Conservation (phyloP, 129 eudicot genomes). For the Centaurea solstitialis region DNA sequence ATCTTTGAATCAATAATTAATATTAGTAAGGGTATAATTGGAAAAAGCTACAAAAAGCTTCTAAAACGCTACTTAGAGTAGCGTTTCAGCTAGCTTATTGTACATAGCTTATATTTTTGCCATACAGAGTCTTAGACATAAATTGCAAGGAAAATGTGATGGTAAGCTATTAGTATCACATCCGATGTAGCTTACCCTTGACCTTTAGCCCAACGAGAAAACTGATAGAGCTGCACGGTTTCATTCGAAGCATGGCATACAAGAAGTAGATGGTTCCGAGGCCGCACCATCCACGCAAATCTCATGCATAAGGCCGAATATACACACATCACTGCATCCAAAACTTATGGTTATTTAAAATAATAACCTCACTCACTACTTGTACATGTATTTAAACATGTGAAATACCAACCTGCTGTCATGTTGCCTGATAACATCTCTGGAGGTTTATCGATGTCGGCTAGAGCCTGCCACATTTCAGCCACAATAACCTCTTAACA, state of each 20-base stretch:
- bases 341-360: conserved; percentile 10
- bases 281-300: conserved; percentile 99
- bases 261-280: conserved; percentile 87
- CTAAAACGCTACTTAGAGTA: too few relatives aligned
- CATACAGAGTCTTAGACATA: too few relatives aligned
- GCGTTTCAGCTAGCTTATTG: too few relatives aligned
- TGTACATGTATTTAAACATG: conserved; percentile 2
- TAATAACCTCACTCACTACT: background rate
- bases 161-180: background rate
- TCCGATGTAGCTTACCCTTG: conserved; percentile 55
- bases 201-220: conserved; percentile 89
- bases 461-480: conserved; percentile 62
- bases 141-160: background rate
- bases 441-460: conserved; percentile 84
- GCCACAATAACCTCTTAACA: background rate
- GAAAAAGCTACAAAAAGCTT: too few relatives aligned
- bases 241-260: conserved; percentile 92
- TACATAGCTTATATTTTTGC: too few relatives aligned
- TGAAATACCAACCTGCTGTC: conserved; percentile 62
- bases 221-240: conserved; percentile 79
- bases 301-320: conserved; percentile 90
- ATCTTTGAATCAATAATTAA: too few relatives aligned
- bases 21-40: too few relatives aligned
- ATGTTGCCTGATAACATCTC: conserved; percentile 94
- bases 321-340: conserved; percentile 73